Conservation (phyloP, 345 rosid genomes). For the Raphanus sativus region DNA sequence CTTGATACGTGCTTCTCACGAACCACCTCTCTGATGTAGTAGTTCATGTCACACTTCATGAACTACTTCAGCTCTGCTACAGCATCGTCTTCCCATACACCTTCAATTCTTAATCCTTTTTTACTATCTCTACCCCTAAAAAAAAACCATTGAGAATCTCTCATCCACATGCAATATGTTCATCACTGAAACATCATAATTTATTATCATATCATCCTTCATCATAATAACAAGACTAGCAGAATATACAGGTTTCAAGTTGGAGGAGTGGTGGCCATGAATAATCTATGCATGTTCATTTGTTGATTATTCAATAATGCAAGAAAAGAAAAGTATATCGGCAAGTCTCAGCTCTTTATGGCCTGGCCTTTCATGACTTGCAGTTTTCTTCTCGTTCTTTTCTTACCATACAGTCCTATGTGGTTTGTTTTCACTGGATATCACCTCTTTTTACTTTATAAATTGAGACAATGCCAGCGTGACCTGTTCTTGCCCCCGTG, state of each 20-base stretch:
- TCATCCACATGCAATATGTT: not conserved
- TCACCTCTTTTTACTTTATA: conserved; percentile 9
- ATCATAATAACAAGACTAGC: not conserved
- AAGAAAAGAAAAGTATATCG: not conserved
- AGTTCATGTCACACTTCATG: too few species aligned
- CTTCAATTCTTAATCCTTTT: not conserved
- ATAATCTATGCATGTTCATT: conserved; percentile 28
- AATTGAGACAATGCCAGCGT: conserved; percentile 11
- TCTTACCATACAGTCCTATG: conserved; percentile 17
- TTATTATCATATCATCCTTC: not conserved
- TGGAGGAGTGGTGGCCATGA: conserved; percentile 28
- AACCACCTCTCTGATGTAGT: too few species aligned
- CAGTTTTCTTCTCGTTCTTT: conserved; percentile 34
- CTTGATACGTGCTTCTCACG: too few species aligned
- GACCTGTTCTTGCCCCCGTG: conserved; percentile 25
- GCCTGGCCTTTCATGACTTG: conserved; percentile 34
- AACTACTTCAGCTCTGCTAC: too few species aligned
- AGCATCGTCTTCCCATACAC: too few species aligned
- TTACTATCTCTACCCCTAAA: not conserved
- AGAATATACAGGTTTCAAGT: not conserved
- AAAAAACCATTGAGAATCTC: not conserved
- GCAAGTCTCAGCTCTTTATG: conserved; percentile 35
- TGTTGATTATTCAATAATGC: conserved; percentile 32
- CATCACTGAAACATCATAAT: not conserved
- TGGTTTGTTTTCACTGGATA: conserved; percentile 22